phyloP scores from a whole-genome alignment of 1,284 basidiomycete species.

The Ustilago sp. region DNA sequence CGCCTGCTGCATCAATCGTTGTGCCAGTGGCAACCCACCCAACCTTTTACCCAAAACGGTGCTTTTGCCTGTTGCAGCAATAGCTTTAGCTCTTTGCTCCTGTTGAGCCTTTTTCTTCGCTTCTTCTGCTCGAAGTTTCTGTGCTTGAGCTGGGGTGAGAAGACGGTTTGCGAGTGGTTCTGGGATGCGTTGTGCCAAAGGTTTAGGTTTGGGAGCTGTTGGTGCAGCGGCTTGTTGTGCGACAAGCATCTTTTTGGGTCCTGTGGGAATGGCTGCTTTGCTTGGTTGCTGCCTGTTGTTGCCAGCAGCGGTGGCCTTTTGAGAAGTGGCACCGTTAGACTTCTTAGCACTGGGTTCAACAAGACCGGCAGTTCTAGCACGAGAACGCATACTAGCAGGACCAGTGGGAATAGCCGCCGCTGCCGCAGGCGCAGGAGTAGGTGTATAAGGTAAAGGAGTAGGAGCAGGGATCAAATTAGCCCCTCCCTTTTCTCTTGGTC shows the following conservation, averaged over 20 bases:
- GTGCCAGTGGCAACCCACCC: constrained; percentile 44
- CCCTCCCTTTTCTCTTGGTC: constrained; percentile 33
- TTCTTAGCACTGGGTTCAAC: constrained; percentile 45
- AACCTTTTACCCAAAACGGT: constrained; percentile 42
- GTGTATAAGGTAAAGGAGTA: constrained; percentile 42
- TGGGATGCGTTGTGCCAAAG: constrained; percentile 38
- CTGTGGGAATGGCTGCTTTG: constrained; percentile 13
- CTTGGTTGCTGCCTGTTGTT: constrained; percentile 11
- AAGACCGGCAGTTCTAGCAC: constrained; percentile 25
- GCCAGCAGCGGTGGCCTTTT: neutral
- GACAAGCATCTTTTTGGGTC: constrained; percentile 14
- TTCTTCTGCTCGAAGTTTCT: constrained; percentile 48
- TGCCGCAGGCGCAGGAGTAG: constrained; percentile 35
- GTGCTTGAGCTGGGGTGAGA: constrained; percentile 46
- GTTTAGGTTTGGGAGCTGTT: constrained; percentile 23
- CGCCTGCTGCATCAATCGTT: constrained; percentile 45
- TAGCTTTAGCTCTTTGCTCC: constrained; percentile 35
- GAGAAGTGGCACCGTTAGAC: constrained; percentile 9
- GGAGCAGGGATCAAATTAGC: constrained; percentile 42
- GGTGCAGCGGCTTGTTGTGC: neutral
- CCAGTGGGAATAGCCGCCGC: constrained; percentile 44
- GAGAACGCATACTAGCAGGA: constrained; percentile 43
- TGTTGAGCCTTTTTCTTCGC: constrained; percentile 47
- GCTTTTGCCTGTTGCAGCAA: constrained; percentile 40
- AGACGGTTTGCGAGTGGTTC: constrained; percentile 51